These are phyloP conservation scores for Amborella trichopoda DNA, from an alignment of 164 flowering plant genomes.

Conservation along the genomic window DNA sequence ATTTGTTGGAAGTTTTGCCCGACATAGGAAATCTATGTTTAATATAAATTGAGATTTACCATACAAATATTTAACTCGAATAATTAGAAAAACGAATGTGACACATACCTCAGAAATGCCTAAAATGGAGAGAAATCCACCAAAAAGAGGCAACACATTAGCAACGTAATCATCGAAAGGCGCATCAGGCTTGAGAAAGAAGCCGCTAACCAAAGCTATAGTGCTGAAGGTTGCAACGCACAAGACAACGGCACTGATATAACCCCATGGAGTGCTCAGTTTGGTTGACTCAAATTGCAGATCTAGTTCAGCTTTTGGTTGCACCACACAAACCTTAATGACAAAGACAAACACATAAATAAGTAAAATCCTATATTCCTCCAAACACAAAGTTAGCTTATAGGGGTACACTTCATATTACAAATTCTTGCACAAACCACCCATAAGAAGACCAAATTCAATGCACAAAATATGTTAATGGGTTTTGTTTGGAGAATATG, in stretches of 20 bases:
- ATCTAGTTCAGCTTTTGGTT: slow-evolving; percentile 88
- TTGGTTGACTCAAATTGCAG: slow-evolving; percentile 76
- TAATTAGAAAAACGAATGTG: background rate
- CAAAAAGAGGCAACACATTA: slow-evolving; percentile 80
- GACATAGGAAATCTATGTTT: too few relatives aligned
- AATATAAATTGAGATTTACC: too few relatives aligned
- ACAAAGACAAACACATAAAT: background rate
- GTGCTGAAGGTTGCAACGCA: slow-evolving; percentile 84
- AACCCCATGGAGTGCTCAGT: slow-evolving; percentile 87
- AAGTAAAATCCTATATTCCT: too few relatives aligned
- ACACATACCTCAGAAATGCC: slow-evolving; percentile 80
- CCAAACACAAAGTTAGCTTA: too few relatives aligned
- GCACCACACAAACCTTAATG: slow-evolving; percentile 79
- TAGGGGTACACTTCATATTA: too few relatives aligned
- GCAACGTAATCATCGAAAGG: slow-evolving; percentile 82
- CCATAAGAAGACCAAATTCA: too few relatives aligned
- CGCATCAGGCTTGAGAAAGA: slow-evolving; percentile 85
- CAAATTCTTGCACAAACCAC: too few relatives aligned
- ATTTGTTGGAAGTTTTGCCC: too few relatives aligned
- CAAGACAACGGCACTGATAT: slow-evolving; percentile 59
- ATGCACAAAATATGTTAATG: too few relatives aligned
- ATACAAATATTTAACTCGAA: too few relatives aligned
- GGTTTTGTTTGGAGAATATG: too few relatives aligned
- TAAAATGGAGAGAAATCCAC: slow-evolving; percentile 79
- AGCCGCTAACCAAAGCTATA: slow-evolving; percentile 82